These are phyloP conservation scores for Alloascoidea africana DNA, from an alignment of 805 yeast species.

Conservation along the genomic window DNA sequence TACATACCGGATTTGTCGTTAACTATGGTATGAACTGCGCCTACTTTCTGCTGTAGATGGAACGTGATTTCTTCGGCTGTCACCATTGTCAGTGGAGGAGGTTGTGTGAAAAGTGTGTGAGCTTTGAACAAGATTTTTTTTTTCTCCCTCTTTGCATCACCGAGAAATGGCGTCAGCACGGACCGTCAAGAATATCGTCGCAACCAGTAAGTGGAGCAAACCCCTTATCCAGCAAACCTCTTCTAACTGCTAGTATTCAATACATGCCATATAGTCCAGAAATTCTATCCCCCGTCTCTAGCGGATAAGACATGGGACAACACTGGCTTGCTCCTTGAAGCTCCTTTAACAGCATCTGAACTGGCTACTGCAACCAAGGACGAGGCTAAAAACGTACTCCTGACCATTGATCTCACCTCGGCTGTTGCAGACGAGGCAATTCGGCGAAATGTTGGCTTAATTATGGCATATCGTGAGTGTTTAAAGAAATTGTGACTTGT, in stretches of 20 bases:
- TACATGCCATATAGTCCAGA: no score
- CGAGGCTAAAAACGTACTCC: slow-evolving; percentile 25
- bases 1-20: slow-evolving; percentile 42
- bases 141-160: no score
- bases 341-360: slow-evolving; percentile 21
- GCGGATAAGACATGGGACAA: slow-evolving; percentile 94
- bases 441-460: slow-evolving; percentile 29
- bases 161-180: no score
- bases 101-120: no score
- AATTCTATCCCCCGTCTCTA: slow-evolving; percentile 60
- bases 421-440: slow-evolving; percentile 82
- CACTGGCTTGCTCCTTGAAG: slow-evolving; percentile 78
- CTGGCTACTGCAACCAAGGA: slow-evolving; percentile 6
- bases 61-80: background rate
- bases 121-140: no score
- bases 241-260: no score
- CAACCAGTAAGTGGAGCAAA: no score
- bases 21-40: slow-evolving; percentile 41
- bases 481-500: slow-evolving; percentile 1
- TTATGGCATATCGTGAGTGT: slow-evolving; percentile 55
- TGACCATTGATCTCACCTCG: slow-evolving; percentile 77
- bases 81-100: no score
- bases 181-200: background rate
- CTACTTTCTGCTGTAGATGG: background rate
- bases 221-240: no score